Percentiles rank a stretch among this genome's conserved stretches.
These are phyloP conservation scores for Flaveria robusta DNA, from an alignment of 129 eudicot genomes.

Conservation along the genomic window DNA sequence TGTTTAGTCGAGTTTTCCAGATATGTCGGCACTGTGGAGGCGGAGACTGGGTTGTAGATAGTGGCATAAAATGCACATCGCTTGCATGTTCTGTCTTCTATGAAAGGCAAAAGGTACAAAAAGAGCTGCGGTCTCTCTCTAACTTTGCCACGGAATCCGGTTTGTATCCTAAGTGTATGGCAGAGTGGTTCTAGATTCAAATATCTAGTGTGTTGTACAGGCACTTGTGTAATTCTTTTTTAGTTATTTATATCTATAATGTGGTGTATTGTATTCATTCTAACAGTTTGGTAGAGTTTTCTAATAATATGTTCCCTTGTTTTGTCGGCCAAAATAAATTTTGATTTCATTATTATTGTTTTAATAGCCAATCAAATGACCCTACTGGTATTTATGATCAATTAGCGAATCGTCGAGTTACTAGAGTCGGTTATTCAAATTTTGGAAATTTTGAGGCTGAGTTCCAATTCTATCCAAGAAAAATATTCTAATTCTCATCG, in stretches of 20 bases:
- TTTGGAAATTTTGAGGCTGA: too few species aligned
- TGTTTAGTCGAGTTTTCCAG: conserved; percentile 34
- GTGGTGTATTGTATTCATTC: too few species aligned
- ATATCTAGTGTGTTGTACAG: neutral
- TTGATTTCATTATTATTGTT: too few species aligned
- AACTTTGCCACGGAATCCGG: conserved; percentile 54
- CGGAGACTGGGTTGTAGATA: conserved; percentile 82
- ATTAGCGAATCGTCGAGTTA: too few species aligned
- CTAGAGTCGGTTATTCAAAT: too few species aligned
- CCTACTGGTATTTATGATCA: too few species aligned
- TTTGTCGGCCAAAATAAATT: too few species aligned
- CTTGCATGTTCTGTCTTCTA: conserved; percentile 87
- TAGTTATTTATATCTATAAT: neutral
- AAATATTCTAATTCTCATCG: too few species aligned
- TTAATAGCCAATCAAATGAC: too few species aligned
- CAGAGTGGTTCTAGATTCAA: conserved; percentile 72
- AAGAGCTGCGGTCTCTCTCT: conserved; percentile 74
- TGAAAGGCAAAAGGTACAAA: conserved; percentile 76
- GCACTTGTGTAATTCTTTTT: neutral
- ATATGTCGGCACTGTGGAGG: conserved; percentile 98
- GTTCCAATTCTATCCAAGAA: too few species aligned
- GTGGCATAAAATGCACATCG: conserved; percentile 84
- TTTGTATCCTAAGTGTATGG: conserved; percentile 79
- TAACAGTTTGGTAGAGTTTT: too few species aligned
- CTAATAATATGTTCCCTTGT: too few species aligned